Percentiles rank a stretch among this genome's conserved stretches.
These are phyloP conservation scores for Myxozyma geophila DNA, from an alignment of 805 yeast genomes.

Conservation along the genomic window DNA sequence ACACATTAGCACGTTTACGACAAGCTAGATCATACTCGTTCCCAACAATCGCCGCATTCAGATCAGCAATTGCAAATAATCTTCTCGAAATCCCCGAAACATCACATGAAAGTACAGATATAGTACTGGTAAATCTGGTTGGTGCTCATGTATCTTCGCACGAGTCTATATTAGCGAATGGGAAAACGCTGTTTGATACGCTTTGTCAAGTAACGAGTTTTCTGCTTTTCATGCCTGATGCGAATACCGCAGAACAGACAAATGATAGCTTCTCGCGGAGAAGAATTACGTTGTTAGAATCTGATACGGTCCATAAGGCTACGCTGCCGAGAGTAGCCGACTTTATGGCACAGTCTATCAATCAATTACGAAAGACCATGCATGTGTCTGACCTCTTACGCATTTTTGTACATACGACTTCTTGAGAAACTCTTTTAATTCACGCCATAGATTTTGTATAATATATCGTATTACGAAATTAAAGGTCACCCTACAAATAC, in stretches of 20 bases:
- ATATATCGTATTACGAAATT: neutral
- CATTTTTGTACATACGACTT: too few relatives aligned
- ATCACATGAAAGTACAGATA: neutral
- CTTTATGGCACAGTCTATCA: neutral
- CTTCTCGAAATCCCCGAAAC: neutral
- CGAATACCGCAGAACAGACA: too few relatives aligned
- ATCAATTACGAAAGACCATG: neutral
- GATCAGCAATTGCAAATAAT: neutral
- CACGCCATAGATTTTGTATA: neutral
- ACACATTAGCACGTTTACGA: neutral
- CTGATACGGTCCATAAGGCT: neutral
- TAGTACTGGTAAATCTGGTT: constrained; percentile 2
- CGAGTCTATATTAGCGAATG: neutral
- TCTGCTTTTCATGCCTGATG: neutral
- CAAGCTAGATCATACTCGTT: neutral
- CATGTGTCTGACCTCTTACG: too few relatives aligned
- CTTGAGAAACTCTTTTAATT: too few relatives aligned
- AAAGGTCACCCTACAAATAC: neutral
- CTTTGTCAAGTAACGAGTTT: neutral
- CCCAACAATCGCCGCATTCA: neutral
- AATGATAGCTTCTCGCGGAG: neutral
- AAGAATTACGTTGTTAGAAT: neutral
- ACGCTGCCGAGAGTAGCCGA: neutral
- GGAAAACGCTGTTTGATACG: constrained; percentile 2
- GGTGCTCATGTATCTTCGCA: constrained; percentile 8